Base-by-base conservation (phyloP, 768 basidiomycete species). In the Macrocybe gigantea region DNA sequence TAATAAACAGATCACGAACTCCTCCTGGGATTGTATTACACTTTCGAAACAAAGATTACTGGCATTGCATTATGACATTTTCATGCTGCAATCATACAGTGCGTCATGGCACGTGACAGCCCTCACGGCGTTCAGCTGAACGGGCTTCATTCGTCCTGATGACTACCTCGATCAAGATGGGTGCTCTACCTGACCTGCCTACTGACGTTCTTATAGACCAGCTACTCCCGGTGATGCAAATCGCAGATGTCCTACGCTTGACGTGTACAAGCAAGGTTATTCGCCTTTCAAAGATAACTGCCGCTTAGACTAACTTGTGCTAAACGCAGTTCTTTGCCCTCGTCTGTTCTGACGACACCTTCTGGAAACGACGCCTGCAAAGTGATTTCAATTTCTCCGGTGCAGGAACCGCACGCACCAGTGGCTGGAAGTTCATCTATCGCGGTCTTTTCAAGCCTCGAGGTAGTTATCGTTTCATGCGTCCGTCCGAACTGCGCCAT, bases 371-470 rank as follows among this genome's bases (percentile, higher is more conserved):
- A 30, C 85, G 78, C 51, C 66, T 89, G 7, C 60, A 72, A 31
- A 62, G 64, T 32, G 92, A 93, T 60, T 93, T 82, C 70, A 89
- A 91, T 64, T 93, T 90, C 56, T 75, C 84, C 6, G 79, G 77
- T 3, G 70, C 75, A 36, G 77, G 74, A 37, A 91, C 85, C 0
- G 91, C 91, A 10, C 72, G 92, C 13, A 79, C 75, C 9, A 80
- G 66, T 38, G 90, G 90, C 10, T 94, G 85, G 82, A 86, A 84
- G 64, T 75, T 80, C 55, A 79, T 94, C 35, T 94, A 93, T 67
- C 73, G 70, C 41, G 80, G 86, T 5, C 66, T 94, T 15, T 78
- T 66, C 46, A 73, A 73, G 49, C 86, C 62, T 71, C 82, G 79
- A 82, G 88, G 88, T 88, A 56, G 54, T 71, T 56, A 11, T 32